Conservation (phyloP, 306 rosid genomes). For the Cicer bijugum region DNA sequence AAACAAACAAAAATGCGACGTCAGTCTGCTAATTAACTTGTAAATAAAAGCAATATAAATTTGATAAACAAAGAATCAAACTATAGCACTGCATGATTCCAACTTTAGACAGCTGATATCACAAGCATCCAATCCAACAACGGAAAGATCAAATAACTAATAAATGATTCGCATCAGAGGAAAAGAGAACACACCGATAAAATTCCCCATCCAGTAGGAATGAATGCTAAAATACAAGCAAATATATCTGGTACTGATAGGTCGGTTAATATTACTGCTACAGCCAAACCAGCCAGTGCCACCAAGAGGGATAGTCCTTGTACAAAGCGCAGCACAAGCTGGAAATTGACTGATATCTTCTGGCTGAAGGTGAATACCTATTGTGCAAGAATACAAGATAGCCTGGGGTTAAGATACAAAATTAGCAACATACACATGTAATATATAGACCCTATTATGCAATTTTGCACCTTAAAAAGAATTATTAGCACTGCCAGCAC, state of each 20-base stretch:
- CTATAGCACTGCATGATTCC: conserved; percentile 3
- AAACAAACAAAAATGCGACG: not conserved
- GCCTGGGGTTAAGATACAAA: conserved; percentile 45
- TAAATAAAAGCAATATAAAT: not conserved
- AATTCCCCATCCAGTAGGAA: conserved; percentile 97
- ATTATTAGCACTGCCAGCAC: conserved; percentile 74
- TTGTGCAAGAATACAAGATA: conserved; percentile 43
- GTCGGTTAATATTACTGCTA: conserved; percentile 63
- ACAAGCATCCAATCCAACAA: conserved; percentile 8
- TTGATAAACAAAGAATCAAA: conserved; percentile 8
- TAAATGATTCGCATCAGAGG: not conserved
- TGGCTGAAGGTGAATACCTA: conserved; percentile 96
- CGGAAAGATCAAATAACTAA: not conserved
- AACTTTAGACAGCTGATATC: conserved; percentile 16
- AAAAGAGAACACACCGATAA: conserved; percentile 70
- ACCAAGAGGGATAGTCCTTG: conserved; percentile 85
- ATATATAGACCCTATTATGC: not conserved
- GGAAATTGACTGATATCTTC: conserved; percentile 90
- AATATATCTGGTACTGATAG: conserved; percentile 73
- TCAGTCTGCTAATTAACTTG: not conserved
- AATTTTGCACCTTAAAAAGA: conserved; percentile 80
- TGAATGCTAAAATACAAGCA: conserved; percentile 80
- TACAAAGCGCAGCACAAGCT: conserved; percentile 83
- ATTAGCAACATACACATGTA: conserved; percentile 28
- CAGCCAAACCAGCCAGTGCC: conserved; percentile 75